Conservation (phyloP, 73 alveolate genomes). For the Breviolum minutum region DNA sequence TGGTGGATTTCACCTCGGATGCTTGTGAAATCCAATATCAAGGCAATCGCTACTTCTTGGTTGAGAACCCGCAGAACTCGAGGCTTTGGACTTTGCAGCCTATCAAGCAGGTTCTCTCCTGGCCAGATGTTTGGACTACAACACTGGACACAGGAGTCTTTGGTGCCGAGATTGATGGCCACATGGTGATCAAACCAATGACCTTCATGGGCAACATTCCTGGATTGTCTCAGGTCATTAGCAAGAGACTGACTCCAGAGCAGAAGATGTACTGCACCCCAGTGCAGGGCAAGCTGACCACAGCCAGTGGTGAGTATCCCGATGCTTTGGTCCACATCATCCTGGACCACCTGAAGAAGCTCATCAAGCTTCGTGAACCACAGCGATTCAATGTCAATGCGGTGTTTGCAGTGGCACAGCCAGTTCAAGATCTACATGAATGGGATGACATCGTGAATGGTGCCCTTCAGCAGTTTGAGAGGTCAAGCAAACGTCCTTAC, state of each 20-base stretch:
- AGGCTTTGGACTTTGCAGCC: neutral
- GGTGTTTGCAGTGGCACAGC: neutral
- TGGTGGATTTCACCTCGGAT: neutral
- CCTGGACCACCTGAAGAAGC: neutral
- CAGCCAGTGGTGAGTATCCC: neutral
- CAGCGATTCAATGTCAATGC: neutral
- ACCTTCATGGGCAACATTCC: neutral
- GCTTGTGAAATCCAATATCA: neutral
- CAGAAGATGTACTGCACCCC: neutral
- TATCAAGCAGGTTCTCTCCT: neutral
- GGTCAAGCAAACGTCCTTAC: neutral
- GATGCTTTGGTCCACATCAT: conserved; percentile 1
- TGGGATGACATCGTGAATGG: neutral
- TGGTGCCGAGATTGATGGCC: neutral
- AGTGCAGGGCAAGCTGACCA: neutral
- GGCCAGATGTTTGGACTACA: neutral
- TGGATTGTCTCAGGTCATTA: neutral
- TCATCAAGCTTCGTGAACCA: neutral
- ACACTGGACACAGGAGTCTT: neutral
- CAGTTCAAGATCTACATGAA: neutral
- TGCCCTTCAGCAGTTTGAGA: neutral
- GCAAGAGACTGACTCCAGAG: neutral
- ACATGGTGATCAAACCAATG: neutral
- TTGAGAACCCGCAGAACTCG: neutral
- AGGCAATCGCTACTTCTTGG: neutral